Base-by-base conservation (phyloP, 2,329 filamentous ascomycete species). In the Fusarium sp. region DNA sequence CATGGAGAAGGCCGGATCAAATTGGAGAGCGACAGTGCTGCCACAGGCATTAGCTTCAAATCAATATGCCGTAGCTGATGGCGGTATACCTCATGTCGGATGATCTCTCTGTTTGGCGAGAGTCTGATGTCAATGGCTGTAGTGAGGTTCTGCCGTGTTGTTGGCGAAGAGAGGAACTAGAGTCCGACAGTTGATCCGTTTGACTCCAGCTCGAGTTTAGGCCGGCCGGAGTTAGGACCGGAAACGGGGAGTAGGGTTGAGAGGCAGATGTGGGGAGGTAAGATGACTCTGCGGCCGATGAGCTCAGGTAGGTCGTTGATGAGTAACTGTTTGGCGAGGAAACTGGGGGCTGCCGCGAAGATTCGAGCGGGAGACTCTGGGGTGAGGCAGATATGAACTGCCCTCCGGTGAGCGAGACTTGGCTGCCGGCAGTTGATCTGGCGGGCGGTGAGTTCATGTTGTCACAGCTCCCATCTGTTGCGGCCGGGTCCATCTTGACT, bases 1-100 rank as follows among this genome's bases (percentile, higher is more conserved):
- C 86, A 89, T 88, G 72, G 82, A 83, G 78, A 88, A 87, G 73
- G 84, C 81, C 29, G 86, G 83, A 75, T 89, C 87, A 79, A 86
- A 89, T 66, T 87, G 84, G 62, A 87, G 81, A 74, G 87, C 86
- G 73, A 88, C 84, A 79, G 87, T 84, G 78, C 85, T 87, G 70
- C 67, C 57, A 37, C 22, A 31, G 27, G 10, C 27, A 62, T 78
- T 70, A 79, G 74, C 45, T 22, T 35, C 35, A 56, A 37, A 22
- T 27, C 29, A 47, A 57, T 18, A 24, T 20, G 37, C 13, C 4
- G 18, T 29, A 16, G 22, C 20, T 29, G 34, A 22, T 22, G 47
- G 40, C 31, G 22, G 13, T 69, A 62, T 77, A 78, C 76, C 76
- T 78, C 76, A 78, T 78, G 54, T 70, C 65, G 67, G 58, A 60